A percentile compares a stretch with the other conserved stretches of the same genome.
Evolutionary conservation across 179 eudicot species (phyloP).

Genomic region (Gypsophila paniculata): DNA sequence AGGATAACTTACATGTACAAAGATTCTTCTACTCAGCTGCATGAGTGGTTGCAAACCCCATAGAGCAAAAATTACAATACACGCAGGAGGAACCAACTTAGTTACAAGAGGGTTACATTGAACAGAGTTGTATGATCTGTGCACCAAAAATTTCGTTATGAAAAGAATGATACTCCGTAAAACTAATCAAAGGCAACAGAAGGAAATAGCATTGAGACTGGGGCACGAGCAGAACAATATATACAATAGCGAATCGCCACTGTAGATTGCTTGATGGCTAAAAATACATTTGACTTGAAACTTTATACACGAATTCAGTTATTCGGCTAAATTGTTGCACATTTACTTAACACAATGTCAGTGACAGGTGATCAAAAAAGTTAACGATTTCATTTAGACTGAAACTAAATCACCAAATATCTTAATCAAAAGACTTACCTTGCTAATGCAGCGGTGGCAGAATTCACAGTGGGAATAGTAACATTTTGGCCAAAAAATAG

Average conservation of each 20-base stretch:
- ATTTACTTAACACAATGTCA: neutral
- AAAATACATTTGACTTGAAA: neutral
- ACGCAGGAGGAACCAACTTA: constrained; percentile 66
- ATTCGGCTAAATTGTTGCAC: neutral
- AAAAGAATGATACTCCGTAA: neutral
- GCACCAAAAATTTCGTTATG: constrained; percentile 5
- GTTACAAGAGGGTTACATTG: constrained; percentile 55
- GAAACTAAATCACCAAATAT: too few species aligned
- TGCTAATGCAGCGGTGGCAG: constrained; percentile 51
- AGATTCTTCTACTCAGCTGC: constrained; percentile 55
- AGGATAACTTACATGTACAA: constrained; percentile 49
- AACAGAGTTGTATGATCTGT: constrained; percentile 57
- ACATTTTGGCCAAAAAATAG: constrained; percentile 39
- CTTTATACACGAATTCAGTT: neutral
- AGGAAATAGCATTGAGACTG: neutral
- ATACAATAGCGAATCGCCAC: too few species aligned
- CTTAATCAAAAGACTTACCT: constrained; percentile 40
- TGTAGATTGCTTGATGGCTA: neutral
- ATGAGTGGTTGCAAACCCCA: constrained; percentile 84
- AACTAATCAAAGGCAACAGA: constrained; percentile 6
- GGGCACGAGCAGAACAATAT: too few species aligned
- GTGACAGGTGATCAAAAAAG: neutral
- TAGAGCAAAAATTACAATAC: constrained; percentile 61
- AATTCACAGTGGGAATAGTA: constrained; percentile 39
- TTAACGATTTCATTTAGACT: too few species aligned